Base-by-base conservation (phyloP, 257 asterid species). In the Solanum chilense region DNA sequence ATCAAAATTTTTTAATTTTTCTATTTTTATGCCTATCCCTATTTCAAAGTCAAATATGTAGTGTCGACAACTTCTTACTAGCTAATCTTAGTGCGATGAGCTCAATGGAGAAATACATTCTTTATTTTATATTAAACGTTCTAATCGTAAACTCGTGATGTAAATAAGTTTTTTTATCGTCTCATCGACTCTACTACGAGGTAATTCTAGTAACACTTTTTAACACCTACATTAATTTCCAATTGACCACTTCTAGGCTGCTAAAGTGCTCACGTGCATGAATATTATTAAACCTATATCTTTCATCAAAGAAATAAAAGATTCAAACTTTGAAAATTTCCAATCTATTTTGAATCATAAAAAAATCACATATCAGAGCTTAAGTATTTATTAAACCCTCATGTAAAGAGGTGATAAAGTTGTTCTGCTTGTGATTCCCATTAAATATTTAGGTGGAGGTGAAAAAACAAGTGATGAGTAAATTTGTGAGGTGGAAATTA, bases 401-500 rank as follows among this genome's bases (percentile, higher is more conserved):
- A 95, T 95, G 99, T 87, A 93, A 95, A 95, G 90, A 91, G 95
- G 95, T 91, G 94, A 88, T 92, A 94, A 92, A 88, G 89, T 88
- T 75, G 84, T 47, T 88, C 88, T 81, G 23, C 97, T 92, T 97
- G 99, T 97, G 99, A 97, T 64, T 73, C 88, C 88, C 96, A 96
- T 97, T 93, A 97, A 71, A 95, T 97, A 92, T 11, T 74, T 74
- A 39, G 82, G 87, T 90, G 87, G 93, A 35, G 92, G 92, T 91
- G 91, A 83, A 93, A 90, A 49, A 93, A 93, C 21, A 20, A 52
- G 73, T 3, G 49, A 88, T 86, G 85, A 89, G 85, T 69, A 83
- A 49, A 49, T 69, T 88, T 56, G 93, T 88, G 95, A 93, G 97
- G 95, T 95, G 93, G 94, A 87, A 91, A 90, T 95, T 91, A 93